A percentile compares a stretch with the other conserved stretches of the same genome.
phyloP scores from a whole-genome alignment of 345 rosid species.

The Populus alba region DNA sequence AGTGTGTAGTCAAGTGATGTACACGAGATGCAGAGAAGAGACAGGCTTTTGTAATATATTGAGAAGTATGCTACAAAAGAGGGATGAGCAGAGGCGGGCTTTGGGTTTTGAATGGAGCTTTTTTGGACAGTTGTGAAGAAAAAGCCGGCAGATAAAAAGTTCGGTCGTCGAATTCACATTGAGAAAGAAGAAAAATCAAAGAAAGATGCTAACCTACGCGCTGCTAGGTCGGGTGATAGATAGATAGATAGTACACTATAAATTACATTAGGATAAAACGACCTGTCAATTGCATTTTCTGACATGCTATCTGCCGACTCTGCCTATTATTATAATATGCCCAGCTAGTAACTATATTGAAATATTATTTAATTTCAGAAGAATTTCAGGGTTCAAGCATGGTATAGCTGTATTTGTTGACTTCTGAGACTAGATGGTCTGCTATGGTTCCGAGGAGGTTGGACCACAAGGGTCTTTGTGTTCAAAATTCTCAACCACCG shows the following conservation, averaged over 20 bases:
- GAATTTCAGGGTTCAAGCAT: no score
- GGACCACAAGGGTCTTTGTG: no score
- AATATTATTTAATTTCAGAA: no score
- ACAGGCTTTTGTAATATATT: no score
- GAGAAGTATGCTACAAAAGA: neutral
- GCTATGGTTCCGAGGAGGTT: no score
- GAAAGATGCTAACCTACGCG: neutral
- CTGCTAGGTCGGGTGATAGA: no score
- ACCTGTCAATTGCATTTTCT: neutral
- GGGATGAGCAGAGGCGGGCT: slow-evolving; percentile 23
- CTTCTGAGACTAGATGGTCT: no score
- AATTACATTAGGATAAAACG: neutral
- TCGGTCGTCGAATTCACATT: slow-evolving; percentile 43
- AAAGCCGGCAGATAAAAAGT: slow-evolving; percentile 14
- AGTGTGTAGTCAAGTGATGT: neutral
- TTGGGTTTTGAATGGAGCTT: slow-evolving; percentile 20
- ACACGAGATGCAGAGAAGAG: neutral
- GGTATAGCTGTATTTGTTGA: no score
- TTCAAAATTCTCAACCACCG: no score
- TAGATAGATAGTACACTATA: neutral
- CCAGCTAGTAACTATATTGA: no score
- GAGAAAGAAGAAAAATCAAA: slow-evolving; percentile 2
- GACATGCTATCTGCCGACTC: no score
- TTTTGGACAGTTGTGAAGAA: neutral
- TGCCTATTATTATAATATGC: no score